Conservation (phyloP, 2,329 filamentous ascomycete genomes). For the Parafenestella ontariensis region DNA sequence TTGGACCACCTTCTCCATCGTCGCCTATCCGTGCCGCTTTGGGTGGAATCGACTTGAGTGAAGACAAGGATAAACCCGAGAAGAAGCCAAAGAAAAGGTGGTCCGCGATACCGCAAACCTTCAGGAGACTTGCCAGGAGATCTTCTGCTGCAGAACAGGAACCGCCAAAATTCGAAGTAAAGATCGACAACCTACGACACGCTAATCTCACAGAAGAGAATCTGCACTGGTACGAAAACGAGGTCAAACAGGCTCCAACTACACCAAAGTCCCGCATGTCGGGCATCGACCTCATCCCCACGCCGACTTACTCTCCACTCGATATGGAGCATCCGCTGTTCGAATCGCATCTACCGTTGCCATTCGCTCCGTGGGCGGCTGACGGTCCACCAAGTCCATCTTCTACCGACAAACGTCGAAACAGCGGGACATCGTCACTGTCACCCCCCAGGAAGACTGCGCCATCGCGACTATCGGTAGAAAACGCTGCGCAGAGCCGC, state of each 20-base stretch:
- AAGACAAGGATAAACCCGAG: slow-evolving; percentile 22
- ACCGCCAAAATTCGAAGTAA: slow-evolving; percentile 9
- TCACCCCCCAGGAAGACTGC: slow-evolving; percentile 12
- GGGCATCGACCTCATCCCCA: slow-evolving; percentile 23
- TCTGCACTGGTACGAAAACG: slow-evolving; percentile 13
- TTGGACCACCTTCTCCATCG: slow-evolving; percentile 28
- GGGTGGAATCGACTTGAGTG: slow-evolving; percentile 7
- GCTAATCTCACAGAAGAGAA: slow-evolving; percentile 26
- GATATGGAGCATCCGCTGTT: slow-evolving; percentile 16
- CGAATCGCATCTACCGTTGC: slow-evolving; percentile 23
- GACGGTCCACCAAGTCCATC: slow-evolving; percentile 26
- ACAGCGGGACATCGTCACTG: slow-evolving; percentile 21
- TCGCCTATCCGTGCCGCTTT: slow-evolving; percentile 16
- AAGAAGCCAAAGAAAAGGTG: slow-evolving; percentile 32
- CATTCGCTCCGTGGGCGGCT: slow-evolving; percentile 35
- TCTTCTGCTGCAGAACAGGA: slow-evolving; percentile 23
- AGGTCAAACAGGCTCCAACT: slow-evolving; percentile 6
- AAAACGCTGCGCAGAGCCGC: slow-evolving; percentile 17
- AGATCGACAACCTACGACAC: slow-evolving; percentile 16
- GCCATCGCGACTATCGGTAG: slow-evolving; percentile 10
- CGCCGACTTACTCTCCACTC: slow-evolving; percentile 31
- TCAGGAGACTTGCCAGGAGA: slow-evolving; percentile 28
- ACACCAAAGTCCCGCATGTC: slow-evolving; percentile 15
- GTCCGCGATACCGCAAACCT: slow-evolving; percentile 31
- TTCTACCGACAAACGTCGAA: slow-evolving; percentile 16